phyloP scores from a whole-genome alignment of 1,139 yeast species.

The Fermentozyma sake region DNA sequence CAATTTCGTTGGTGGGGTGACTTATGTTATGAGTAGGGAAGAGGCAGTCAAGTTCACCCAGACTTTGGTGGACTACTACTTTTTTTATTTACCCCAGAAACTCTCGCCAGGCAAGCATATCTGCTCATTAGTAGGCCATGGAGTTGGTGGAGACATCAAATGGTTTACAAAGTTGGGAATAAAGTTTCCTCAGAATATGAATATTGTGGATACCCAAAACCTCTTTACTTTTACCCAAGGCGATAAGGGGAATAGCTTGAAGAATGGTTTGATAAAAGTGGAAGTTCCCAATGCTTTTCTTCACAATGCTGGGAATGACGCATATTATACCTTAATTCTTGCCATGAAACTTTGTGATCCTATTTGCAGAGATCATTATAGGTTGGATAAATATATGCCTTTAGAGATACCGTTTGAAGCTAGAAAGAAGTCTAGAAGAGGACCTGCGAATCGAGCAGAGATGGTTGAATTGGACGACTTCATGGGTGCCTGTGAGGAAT shows the following conservation, averaged over 20 bases:
- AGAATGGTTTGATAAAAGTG: slow-evolving; percentile 46
- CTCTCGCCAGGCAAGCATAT: too few relatives aligned
- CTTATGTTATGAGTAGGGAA: slow-evolving; percentile 35
- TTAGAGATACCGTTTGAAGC: too few relatives aligned
- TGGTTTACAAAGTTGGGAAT: slow-evolving; percentile 51
- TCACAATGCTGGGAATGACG: slow-evolving; percentile 85
- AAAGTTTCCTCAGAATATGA: slow-evolving; percentile 31
- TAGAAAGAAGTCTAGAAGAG: too few relatives aligned
- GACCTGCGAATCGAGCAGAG: too few relatives aligned
- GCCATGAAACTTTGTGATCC: slow-evolving; percentile 56
- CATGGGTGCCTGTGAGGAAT: too few relatives aligned
- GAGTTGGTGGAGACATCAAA: slow-evolving; percentile 54
- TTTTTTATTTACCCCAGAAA: slow-evolving; percentile 18
- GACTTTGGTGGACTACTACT: slow-evolving; percentile 37
- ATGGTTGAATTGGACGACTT: too few relatives aligned
- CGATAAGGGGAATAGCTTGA: slow-evolving; percentile 43
- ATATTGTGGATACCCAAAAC: slow-evolving; percentile 48
- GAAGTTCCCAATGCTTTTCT: slow-evolving; percentile 58
- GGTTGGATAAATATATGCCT: slow-evolving; percentile 21
- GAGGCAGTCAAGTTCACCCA: slow-evolving; percentile 40
- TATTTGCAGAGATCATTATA: slow-evolving; percentile 28
- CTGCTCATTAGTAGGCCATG: slow-evolving; percentile 73
- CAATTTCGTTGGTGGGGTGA: slow-evolving; percentile 53
- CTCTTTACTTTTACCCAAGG: slow-evolving; percentile 44
- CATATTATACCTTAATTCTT: slow-evolving; percentile 60